phyloP scores from a whole-genome alignment of 2,329 filamentous ascomycete genomes.

The Ophiostoma australiae region DNA sequence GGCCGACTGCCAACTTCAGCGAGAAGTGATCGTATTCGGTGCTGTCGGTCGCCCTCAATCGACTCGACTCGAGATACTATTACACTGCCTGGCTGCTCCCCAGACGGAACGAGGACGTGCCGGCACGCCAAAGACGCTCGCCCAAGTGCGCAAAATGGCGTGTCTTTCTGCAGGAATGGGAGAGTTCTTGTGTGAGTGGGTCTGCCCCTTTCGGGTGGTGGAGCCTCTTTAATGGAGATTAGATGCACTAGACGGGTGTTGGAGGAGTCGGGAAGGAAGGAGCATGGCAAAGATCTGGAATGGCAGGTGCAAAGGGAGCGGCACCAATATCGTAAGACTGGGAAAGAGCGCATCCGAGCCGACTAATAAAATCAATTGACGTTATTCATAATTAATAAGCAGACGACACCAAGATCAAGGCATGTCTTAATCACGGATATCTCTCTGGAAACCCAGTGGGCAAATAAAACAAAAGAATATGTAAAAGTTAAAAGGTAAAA shows the following conservation, averaged over 20 bases:
- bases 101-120: slow-evolving; percentile 10
- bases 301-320: background rate
- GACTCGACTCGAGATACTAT: background rate
- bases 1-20: too few relatives aligned
- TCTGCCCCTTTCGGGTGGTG: slow-evolving; percentile 6
- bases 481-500: background rate
- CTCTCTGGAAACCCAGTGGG: background rate
- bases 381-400: background rate
- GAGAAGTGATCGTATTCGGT: background rate
- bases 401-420: background rate
- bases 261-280: background rate
- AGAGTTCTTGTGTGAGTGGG: background rate
- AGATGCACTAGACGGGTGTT: background rate
- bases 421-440: too few relatives aligned
- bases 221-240: slow-evolving; percentile 2
- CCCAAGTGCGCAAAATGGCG: background rate
- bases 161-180: background rate
- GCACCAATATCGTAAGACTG: background rate
- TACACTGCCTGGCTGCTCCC: background rate
- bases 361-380: background rate
- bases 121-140: background rate
- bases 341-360: background rate
- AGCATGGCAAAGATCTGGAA: slow-evolving; percentile 8
- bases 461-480: background rate
- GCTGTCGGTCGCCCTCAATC: background rate